These are phyloP conservation scores for Aspergillus bertholletiae DNA, from an alignment of 495 filamentous ascomycete genomes.

Conservation along the genomic window DNA sequence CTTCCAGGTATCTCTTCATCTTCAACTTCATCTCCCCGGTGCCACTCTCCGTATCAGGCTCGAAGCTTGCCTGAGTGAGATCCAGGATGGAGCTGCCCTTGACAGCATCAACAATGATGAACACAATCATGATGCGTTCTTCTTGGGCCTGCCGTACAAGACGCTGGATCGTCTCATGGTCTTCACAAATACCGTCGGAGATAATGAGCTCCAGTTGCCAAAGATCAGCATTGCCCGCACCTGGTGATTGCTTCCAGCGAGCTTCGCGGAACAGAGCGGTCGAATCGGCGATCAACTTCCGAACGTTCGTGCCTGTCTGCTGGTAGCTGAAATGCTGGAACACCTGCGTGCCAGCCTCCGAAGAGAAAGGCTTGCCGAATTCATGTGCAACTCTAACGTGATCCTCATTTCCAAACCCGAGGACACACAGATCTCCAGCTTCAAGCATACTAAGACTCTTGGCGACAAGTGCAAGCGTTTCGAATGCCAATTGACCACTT, in stretches of 20 bases:
- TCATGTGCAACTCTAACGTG: conserved; percentile 84
- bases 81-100: conserved; percentile 69
- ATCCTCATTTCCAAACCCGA: conserved; percentile 75
- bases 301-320: conserved; percentile 80
- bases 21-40: conserved; percentile 63
- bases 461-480: conserved; percentile 85
- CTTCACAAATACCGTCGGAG: conserved; percentile 87
- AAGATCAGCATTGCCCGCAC: conserved; percentile 66
- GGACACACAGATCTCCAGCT: conserved; percentile 81
- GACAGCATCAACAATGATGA: conserved; percentile 87
- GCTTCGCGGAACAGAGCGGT: conserved; percentile 80
- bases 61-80: conserved; percentile 76
- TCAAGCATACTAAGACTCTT: conserved; percentile 87
- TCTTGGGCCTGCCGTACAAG: conserved; percentile 84
- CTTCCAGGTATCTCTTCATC: conserved; percentile 86
- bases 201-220: conserved; percentile 96
- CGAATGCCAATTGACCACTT: conserved; percentile 71
- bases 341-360: conserved; percentile 75
- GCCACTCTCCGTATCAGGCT: conserved; percentile 47
- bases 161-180: conserved; percentile 76
- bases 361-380: conserved; percentile 77
- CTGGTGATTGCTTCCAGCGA: conserved; percentile 50
- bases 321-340: conserved; percentile 84
- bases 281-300: conserved; percentile 68
- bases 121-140: conserved; percentile 96